Base-by-base conservation (phyloP, 1,139 yeast species). In the Saccharomyces hybrid region DNA sequence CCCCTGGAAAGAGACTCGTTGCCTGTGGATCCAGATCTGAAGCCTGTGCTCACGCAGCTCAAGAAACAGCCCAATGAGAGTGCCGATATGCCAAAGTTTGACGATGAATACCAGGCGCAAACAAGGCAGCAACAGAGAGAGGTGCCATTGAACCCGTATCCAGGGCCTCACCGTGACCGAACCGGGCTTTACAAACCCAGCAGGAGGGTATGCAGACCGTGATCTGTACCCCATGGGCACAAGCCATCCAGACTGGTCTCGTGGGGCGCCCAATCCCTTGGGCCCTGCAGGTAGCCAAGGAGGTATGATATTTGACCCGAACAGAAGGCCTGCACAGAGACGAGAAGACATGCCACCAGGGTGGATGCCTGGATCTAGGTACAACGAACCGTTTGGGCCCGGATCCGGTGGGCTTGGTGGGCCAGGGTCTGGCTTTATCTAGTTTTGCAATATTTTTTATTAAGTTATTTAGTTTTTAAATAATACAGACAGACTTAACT, bases 81-180 rank as follows among this genome's bases (percentile, higher is more conserved):
- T 8, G 50, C 28, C 9, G 81, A 76, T 58, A 78, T 77, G 68
- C 85, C 85, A 1, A 79, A 76, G 21, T 81, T 81, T 64, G 85
- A 81, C 47, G 84, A 81, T 64, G 85, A 81, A 61, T 78, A 78
- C 59, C 79, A 79, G 60, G 69, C 78, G 8, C 60, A 54, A 24
- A 48, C 54, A 11, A 48, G 48, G 14, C 51, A 46, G 24, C 50
- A 32, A 6, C 44, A 31, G 41, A 32, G 32, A 16, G 53, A 61
- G 59, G 24, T 55, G 56, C 47, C 57, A 52, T 31, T 49, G 28
- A 47, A 34, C 27, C 14, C 51, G 16, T 47, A 42, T 51, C 50
- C 53, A 16, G 53, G 59, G 28, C 38, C 38, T 49, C 26, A 55
- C 51, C 26, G 29, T 48, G 26, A 51, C 49, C 55, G 55, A 58